These are phyloP conservation scores for Fusarium musae DNA, from an alignment of 2,329 filamentous ascomycete species.

Conservation along the genomic window DNA sequence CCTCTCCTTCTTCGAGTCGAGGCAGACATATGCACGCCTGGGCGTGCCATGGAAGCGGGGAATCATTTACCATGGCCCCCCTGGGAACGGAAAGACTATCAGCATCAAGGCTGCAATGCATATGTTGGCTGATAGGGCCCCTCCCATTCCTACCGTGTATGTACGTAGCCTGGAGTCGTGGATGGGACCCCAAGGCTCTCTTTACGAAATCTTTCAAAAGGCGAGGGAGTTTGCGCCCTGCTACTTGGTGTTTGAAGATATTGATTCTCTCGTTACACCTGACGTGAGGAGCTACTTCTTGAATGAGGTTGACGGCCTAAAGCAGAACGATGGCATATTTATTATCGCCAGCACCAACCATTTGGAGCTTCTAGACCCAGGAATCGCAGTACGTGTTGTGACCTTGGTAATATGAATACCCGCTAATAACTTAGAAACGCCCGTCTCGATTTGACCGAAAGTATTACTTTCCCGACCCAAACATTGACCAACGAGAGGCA, in stretches of 20 bases:
- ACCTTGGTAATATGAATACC: fast-evolving
- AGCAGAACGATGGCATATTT: not conserved
- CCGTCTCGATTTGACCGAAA: not conserved
- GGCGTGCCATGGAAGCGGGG: not conserved
- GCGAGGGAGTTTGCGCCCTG: not conserved
- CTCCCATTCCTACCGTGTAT: not conserved
- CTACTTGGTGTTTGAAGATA: not conserved
- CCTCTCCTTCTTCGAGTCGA: not conserved
- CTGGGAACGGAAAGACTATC: not conserved
- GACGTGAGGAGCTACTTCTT: not conserved
- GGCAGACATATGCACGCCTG: not conserved
- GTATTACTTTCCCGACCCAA: not conserved
- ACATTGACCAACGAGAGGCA: not conserved
- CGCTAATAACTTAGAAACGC: not conserved
- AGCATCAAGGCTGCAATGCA: not conserved
- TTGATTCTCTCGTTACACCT: not conserved
- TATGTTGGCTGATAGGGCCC: not conserved
- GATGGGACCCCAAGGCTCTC: not conserved
- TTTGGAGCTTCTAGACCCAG: not conserved
- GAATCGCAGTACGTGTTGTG: not conserved
- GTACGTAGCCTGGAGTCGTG: not conserved
- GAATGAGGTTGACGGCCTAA: not conserved
- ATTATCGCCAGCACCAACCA: not conserved
- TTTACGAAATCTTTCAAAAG: not conserved
- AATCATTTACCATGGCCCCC: not conserved